A percentile compares a stretch with the other conserved stretches of the same genome.
Evolutionary conservation across 192 early-diverging fungal species (phyloP).

Genomic region (Rhizophagus clarus): DNA sequence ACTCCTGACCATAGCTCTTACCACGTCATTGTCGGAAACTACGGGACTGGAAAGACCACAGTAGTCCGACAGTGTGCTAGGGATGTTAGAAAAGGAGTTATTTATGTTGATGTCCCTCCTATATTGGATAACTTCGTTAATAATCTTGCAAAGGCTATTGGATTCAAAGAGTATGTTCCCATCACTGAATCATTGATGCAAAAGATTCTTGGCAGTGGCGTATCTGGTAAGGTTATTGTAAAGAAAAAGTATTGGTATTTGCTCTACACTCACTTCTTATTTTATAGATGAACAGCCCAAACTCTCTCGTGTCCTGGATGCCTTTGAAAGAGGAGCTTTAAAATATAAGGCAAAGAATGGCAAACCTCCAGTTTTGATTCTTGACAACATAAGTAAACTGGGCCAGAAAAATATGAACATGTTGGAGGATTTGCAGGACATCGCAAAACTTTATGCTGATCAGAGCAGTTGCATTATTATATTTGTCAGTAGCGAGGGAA

Average conservation of each 20-base stretch:
- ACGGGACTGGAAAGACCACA: slow-evolving; percentile 32
- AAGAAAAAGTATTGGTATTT: slow-evolving; percentile 26
- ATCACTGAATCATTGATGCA: background rate
- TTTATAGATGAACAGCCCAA: slow-evolving; percentile 11
- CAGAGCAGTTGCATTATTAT: slow-evolving; percentile 20
- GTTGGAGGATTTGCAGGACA: slow-evolving; percentile 23
- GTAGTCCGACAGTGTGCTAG: slow-evolving; percentile 6
- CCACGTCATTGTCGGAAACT: slow-evolving; percentile 18
- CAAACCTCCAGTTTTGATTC: slow-evolving; percentile 30
- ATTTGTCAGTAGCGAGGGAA: slow-evolving; percentile 30
- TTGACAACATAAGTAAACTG: slow-evolving; percentile 29
- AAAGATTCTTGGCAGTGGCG: background rate
- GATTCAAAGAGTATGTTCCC: slow-evolving; percentile 2
- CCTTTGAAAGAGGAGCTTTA: slow-evolving; percentile 17
- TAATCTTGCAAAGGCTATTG: slow-evolving; percentile 26
- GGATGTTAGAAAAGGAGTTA: slow-evolving; percentile 26
- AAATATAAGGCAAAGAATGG: slow-evolving; percentile 24
- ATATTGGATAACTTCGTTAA: slow-evolving; percentile 24
- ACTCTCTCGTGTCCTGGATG: slow-evolving; percentile 11
- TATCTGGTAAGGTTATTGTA: slow-evolving; percentile 18
- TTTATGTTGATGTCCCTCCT: slow-evolving; percentile 31
- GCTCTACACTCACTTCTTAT: slow-evolving; percentile 24
- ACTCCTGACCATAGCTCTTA: slow-evolving; percentile 1
- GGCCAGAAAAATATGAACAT: slow-evolving; percentile 13
- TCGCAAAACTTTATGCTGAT: slow-evolving; percentile 26